These are phyloP conservation scores for Auriculariales sp. DNA, from an alignment of 768 basidiomycete species.

Conservation along the genomic window DNA sequence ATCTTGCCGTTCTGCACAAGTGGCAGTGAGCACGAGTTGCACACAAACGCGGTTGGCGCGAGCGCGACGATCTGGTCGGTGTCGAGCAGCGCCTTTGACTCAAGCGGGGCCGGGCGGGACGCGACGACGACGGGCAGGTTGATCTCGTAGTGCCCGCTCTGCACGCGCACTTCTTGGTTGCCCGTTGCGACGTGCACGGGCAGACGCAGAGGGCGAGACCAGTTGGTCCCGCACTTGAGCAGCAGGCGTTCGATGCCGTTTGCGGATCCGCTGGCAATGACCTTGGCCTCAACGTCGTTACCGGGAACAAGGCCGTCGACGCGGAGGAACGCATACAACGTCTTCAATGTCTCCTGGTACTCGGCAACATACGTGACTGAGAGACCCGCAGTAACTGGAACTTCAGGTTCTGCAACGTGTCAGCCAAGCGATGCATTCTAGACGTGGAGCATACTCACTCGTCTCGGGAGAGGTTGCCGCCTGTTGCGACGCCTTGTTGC, in stretches of 20 bases:
- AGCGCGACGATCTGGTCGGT: constrained; percentile 45
- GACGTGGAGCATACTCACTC: background rate
- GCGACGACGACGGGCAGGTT: constrained; percentile 30
- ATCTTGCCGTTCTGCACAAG: constrained; percentile 38
- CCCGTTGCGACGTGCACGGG: constrained; percentile 46
- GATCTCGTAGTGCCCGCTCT: constrained; percentile 52
- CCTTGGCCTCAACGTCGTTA: constrained; percentile 39
- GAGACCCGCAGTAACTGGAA: constrained; percentile 12
- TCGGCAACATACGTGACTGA: constrained; percentile 49
- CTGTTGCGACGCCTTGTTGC: constrained; percentile 4
- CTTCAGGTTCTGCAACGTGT: background rate
- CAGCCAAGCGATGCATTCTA: background rate
- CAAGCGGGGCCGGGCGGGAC: constrained; percentile 8
- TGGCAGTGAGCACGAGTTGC: constrained; percentile 66
- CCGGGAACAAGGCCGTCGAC: constrained; percentile 27
- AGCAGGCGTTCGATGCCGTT: constrained; percentile 39
- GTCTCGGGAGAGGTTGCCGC: background rate
- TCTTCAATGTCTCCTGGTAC: constrained; percentile 74
- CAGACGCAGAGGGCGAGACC: constrained; percentile 41
- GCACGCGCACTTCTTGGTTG: constrained; percentile 39
- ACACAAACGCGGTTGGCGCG: constrained; percentile 53
- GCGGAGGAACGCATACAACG: constrained; percentile 61
- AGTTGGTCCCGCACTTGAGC: constrained; percentile 42
- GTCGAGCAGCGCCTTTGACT: constrained; percentile 42
- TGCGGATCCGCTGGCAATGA: constrained; percentile 40